phyloP scores from a whole-genome alignment of 805 yeast species.

The Hanseniaspora nectarophila region DNA sequence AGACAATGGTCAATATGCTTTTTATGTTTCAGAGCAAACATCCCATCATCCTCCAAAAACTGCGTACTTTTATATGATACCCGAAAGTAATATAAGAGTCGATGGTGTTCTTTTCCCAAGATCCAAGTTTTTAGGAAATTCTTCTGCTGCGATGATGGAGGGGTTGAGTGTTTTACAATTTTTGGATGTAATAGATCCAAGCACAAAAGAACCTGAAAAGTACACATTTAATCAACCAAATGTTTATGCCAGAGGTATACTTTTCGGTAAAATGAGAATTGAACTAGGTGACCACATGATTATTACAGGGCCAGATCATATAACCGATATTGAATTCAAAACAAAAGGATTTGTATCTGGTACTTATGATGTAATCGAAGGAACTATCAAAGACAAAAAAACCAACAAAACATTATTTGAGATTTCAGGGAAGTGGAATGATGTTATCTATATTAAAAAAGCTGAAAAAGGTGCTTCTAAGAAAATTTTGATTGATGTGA shows the following conservation, averaged over 20 bases:
- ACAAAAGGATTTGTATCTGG: conserved; percentile 92
- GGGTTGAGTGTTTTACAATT: conserved; percentile 67
- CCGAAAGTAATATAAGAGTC: conserved; percentile 65
- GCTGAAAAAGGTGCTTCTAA: conserved; percentile 36
- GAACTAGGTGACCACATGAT: conserved; percentile 88
- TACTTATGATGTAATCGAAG: conserved; percentile 78
- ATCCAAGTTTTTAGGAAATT: conserved; percentile 83
- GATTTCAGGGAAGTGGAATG: conserved; percentile 90
- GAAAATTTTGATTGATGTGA: conserved; percentile 48
- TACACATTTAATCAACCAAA: conserved; percentile 90
- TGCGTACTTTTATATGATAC: conserved; percentile 78
- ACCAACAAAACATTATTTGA: conserved; percentile 46
- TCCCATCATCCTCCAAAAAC: conserved; percentile 98
- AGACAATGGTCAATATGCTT: conserved; percentile 59
- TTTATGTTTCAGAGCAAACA: conserved; percentile 84
- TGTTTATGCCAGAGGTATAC: conserved; percentile 83
- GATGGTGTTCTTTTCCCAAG: conserved; percentile 85
- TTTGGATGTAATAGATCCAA: conserved; percentile 41
- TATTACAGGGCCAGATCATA: conserved; percentile 50
- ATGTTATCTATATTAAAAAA: conserved; percentile 56
- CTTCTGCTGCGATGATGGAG: conserved; percentile 96
- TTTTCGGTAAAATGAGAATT: conserved; percentile 78
- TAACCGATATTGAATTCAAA: conserved; percentile 82
- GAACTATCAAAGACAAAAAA: conserved; percentile 44
- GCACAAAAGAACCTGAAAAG: conserved; percentile 42